Conservation (phyloP, 192 early-diverging fungal genomes). For the Backusella mclennaniae region DNA sequence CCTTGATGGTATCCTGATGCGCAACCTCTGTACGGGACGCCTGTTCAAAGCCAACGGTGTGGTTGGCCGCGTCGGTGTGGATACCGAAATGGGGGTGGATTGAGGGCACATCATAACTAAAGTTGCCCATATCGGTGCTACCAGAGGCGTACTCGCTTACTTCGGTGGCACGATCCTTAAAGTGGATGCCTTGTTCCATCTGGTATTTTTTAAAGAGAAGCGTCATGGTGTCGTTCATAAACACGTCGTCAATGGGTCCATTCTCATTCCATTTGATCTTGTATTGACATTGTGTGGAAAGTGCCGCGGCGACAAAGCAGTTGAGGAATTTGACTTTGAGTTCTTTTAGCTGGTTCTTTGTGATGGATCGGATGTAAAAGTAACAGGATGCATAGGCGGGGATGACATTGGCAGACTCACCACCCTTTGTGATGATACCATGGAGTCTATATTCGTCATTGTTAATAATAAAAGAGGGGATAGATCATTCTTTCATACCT, state of each 20-base stretch:
- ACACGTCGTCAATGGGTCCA: slow-evolving; percentile 49
- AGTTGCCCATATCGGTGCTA: slow-evolving; percentile 75
- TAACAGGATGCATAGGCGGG: slow-evolving; percentile 48
- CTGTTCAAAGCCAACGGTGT: slow-evolving; percentile 61
- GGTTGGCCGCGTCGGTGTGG: slow-evolving; percentile 53
- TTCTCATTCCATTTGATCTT: slow-evolving; percentile 38
- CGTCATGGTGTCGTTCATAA: slow-evolving; percentile 55
- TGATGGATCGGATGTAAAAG: slow-evolving; percentile 51
- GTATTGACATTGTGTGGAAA: slow-evolving; percentile 52
- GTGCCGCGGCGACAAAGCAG: slow-evolving; percentile 53
- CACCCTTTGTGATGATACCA: slow-evolving; percentile 10
- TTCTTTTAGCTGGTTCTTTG: slow-evolving; percentile 38
- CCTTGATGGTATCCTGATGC: slow-evolving; percentile 52
- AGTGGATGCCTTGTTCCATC: slow-evolving; percentile 38
- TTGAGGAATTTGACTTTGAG: slow-evolving; percentile 42
- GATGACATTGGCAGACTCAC: slow-evolving; percentile 46
- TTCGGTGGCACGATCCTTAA: slow-evolving; percentile 26
- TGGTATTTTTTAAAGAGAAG: slow-evolving; percentile 48
- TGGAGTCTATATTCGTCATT: slow-evolving; percentile 7
- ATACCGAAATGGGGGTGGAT: slow-evolving; percentile 51
- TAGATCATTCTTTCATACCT: background rate
- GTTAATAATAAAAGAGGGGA: background rate
- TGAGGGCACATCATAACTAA: slow-evolving; percentile 61
- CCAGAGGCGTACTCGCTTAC: slow-evolving; percentile 36
- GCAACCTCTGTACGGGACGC: slow-evolving; percentile 55